Conservation (phyloP, 495 filamentous ascomycete species). For the Tuber borchii region DNA sequence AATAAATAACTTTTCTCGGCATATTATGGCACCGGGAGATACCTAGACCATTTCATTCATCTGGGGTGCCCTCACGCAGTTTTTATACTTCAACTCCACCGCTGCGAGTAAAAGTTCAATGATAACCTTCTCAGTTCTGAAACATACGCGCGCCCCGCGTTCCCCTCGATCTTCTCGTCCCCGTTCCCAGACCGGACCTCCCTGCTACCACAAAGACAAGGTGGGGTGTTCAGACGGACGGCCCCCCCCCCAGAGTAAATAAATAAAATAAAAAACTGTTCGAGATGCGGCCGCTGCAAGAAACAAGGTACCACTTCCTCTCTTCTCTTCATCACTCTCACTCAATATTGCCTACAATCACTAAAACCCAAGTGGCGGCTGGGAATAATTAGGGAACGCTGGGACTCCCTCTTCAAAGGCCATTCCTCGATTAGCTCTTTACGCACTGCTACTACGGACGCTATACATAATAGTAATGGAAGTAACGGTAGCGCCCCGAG, state of each 20-base stretch:
- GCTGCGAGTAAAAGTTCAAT: neutral
- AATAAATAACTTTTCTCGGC: neutral
- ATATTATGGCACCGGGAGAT: neutral
- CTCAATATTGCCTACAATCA: neutral
- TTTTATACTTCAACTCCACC: neutral
- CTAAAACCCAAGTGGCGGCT: neutral
- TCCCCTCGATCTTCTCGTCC: slow-evolving; percentile 7
- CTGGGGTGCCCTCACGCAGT: neutral
- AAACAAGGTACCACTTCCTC: slow-evolving; percentile 20
- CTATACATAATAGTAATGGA: neutral
- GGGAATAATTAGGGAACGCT: slow-evolving; percentile 23
- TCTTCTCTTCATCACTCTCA: neutral
- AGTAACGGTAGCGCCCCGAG: slow-evolving; percentile 48
- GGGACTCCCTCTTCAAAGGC: slow-evolving; percentile 30
- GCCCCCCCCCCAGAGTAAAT: slow-evolving; percentile 9
- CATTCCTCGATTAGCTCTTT: slow-evolving; percentile 45
- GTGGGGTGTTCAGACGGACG: slow-evolving; percentile 11
- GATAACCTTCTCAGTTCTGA: slow-evolving; percentile 1
- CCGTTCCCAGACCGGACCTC: slow-evolving; percentile 1
- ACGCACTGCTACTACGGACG: slow-evolving; percentile 53
- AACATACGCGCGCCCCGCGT: slow-evolving; percentile 12
- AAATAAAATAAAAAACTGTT: slow-evolving; percentile 16
- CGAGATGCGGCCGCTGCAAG: slow-evolving; percentile 20
- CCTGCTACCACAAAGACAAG: slow-evolving; percentile 9
- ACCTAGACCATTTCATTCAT: neutral